Evolutionary conservation across 805 yeast species (phyloP), one percentile per base, ranked within the genome.

Genomic region (Lachancea nothofagi): DNA sequence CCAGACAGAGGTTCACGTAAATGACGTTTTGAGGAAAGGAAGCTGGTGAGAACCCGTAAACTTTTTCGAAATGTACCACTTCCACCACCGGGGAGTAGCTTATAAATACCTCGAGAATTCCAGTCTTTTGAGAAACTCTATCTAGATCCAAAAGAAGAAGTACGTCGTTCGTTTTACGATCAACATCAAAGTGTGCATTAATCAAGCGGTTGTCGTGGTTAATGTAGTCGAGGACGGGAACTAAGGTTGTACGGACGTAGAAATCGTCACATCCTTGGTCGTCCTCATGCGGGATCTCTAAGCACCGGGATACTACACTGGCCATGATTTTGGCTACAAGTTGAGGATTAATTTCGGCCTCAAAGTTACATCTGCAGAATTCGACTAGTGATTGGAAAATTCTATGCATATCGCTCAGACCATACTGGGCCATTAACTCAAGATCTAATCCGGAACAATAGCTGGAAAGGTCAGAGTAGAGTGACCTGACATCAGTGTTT

Each of bases 171-270:
- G 60, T 67, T 0, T 33, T 23, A 6, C 67, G 57, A 54, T 77
- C 82, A n/a, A 75, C 65, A 50, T 78, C 90, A 58, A 80, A 82
- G 47, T 64, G 69, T 0, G 83, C 74, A 55, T 78, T 79, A 33
- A 64, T 61, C 20, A 49, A 28, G 15, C 54, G 57, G 41, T 64
- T 65, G 30, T 64, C 60, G 53, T 82, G 90, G 54, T 82, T 82
- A 5, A 73, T 83, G 66, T 75, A 82, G 56, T 82, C 90, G 22
- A 82, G 49, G 1, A 78, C 44, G 1, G 90, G 88, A 1, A 81
- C 84, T 40, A 82, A 54, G 0, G 84, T 72, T 0, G 78, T 67
- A 36, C 74, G 71, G 4, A 73, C 72, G 4, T 56, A 49, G 45
- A 65, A 78, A 31, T 70, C 74, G 9, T 65, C 71, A 5, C 50